Evolutionary conservation across 192 early-diverging fungal genomes (phyloP), one percentile per base, ranked within the genome.

Genomic region (Entomortierella beljakovae): DNA sequence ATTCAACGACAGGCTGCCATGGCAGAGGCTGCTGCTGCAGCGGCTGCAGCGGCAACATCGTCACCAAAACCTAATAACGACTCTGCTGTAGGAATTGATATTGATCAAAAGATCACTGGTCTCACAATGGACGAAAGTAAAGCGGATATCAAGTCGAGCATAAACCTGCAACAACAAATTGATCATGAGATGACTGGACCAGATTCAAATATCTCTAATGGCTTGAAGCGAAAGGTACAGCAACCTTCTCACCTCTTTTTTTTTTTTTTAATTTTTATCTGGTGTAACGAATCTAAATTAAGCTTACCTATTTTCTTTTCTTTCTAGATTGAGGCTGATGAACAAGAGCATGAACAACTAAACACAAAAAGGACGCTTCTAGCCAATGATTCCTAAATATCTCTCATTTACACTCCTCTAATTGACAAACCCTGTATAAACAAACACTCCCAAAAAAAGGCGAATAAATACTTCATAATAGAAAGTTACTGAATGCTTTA

Each of bases 211-310:
- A 4, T 52, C 13, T 50, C 63, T 11, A 6, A 32, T 3, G 69
- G 67, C 3, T 52, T 79, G 55, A 79, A 79, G 29, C 75, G 75
- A 37, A 79, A 79, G 75, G 75, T 79, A 65, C n/a, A n/a, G n/a
- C n/a, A n/a, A n/a, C n/a, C n/a, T n/a, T n/a, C n/a, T n/a, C n/a
- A n/a, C n/a, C n/a, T n/a, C n/a, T n/a, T n/a, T n/a, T n/a, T n/a
- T n/a, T n/a, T n/a, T n/a, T n/a, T n/a, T n/a, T n/a, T n/a, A 51
- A 20, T 18, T 4, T 23, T 6, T 32, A 11, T 38, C 34, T 13
- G 37, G 23, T 20, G 29, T 43, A 7, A 32, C 50, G 28, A 9
- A 26, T 29, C 15, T 25, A 66, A 23, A 54, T 10, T 23, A 48
- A 26, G 23, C 38, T 20, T 6, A 20, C 26, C 25, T 38, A 16